Evolutionary conservation across 208 protist species (phyloP), one percentile per base, ranked within the genome.

Genomic region (Leptomonas seymouri): DNA sequence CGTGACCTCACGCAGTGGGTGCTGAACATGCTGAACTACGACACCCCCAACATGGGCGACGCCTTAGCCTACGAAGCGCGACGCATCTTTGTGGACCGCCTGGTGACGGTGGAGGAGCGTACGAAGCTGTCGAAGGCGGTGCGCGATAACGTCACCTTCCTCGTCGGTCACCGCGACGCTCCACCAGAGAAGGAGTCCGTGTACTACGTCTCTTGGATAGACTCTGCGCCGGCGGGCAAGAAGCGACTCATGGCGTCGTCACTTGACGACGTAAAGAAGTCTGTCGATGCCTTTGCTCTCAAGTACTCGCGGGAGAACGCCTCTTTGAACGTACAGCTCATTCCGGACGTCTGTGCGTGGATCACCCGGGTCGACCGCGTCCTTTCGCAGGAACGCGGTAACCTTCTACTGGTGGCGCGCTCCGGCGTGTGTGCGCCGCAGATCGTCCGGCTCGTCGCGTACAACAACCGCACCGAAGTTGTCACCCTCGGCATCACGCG

Each of bases 1-100:
- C 97, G 97, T 62, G 97, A 99, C 67, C 73, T 99, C 20, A 99
- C 98, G 23, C 84, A 82, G 67, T 99, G 97, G 97, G 86, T 91
- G 18, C 65, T 98, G 42, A 94, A 95, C 56, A 69, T 99, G 65
- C 77, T 98, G 23, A 85, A 96, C 63, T 99, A 99, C 86, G 81
- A 92, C 67, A 67, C 93, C 14, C 67, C 93, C 0, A 86, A 96
- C 48, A 76, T 98, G 12, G 70, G 91, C 36, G 93, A 98, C 55
- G 94, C 90, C 34, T 89, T 97, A 61, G 88, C 81, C 3, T 97
- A 99, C 84, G 97, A 99, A 83, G 94, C 90, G 25, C 75, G 90
- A 30, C 89, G 97, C 54, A 93, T 98, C 63, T 99, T 99, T 76
- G 83, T 97, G 7, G 97, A 99, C 82, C 91, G 96, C 51, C 84